Evolutionary conservation across 2,329 filamentous ascomycete species (phyloP), one percentile per base, ranked within the genome.

Genomic region (Alternaria ventricosa): DNA sequence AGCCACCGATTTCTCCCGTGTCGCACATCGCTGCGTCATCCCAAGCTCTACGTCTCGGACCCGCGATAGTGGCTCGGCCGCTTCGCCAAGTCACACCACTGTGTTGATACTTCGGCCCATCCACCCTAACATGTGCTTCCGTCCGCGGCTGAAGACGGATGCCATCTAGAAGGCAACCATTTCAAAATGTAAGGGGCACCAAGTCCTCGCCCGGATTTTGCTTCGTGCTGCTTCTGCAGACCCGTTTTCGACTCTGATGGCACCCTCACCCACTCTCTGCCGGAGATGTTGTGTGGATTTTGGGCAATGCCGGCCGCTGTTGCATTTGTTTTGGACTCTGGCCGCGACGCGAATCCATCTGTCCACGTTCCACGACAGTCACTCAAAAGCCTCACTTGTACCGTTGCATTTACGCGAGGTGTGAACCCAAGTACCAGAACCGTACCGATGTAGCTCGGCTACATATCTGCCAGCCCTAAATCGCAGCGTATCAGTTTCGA

Each of bases 341-440:
- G 27, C 18, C 53, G 22, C 18, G 20, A 50, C 60, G 44, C 50
- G 59, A 55, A 18, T 53, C 25, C 60, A 47, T 60, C 33, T 49
- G 15, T 25, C 22, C 27, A 10, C 3, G 45, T 68, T 62, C 28
- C 66, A 65, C 57, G 22, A 59, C 27, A 36, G n/a, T 33, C 64
- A 59, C 41, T 28, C 50, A 47, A 44, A 56, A 67, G 58, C 66
- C 66, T 63, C 60, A 65, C 46, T 70, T 56, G 27, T 58, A 23
- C 30, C 63, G 60, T 73, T 67, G 75, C 71, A 71, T 67, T 60
- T 49, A 55, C 61, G 59, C 58, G 57, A 68, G 66, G 59, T 61
- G 63, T 56, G 44, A 67, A 61, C 68, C 73, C 72, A 70, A 69
- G 59, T 67, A 72, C 71, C 71, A 65, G 71, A 69, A 65, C 63